These are phyloP conservation scores for Chaetomium cochliodes DNA, from an alignment of 495 filamentous ascomycete genomes.

Conservation along the genomic window DNA sequence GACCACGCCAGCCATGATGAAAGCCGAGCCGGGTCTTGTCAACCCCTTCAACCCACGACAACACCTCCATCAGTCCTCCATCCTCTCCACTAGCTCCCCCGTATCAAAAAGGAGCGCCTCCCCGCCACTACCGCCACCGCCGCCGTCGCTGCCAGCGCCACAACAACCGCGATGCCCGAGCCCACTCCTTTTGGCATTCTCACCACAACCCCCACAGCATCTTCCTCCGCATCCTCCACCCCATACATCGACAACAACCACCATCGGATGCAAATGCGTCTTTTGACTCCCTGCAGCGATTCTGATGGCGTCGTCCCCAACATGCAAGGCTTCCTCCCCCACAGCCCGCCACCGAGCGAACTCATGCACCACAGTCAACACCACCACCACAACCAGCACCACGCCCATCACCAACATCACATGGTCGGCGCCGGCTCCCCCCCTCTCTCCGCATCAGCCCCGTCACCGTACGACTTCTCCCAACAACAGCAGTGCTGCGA, in stretches of 20 bases:
- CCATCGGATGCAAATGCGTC: conserved; percentile 30
- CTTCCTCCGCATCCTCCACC: conserved; percentile 25
- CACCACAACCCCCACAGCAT: conserved; percentile 15
- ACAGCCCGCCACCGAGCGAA: conserved; percentile 33
- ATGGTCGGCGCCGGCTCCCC: conserved; percentile 25
- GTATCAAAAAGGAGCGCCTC: conserved; percentile 40
- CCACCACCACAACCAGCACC: conserved; percentile 5
- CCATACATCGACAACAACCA: conserved; percentile 25
- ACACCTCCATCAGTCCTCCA: background rate
- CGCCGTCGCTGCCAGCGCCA: background rate
- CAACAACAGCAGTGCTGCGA: background rate
- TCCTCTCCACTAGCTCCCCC: conserved; percentile 26
- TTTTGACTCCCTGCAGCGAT: conserved; percentile 50
- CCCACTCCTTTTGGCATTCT: conserved; percentile 6
- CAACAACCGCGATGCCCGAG: conserved; percentile 2
- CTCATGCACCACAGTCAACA: conserved; percentile 29
- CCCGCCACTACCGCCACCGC: background rate
- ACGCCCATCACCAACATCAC: conserved; percentile 29
- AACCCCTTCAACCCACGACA: conserved; percentile 5
- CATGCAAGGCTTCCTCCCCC: conserved; percentile 27
- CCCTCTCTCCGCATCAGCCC: conserved; percentile 3
- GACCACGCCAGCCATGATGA: conserved; percentile 10
- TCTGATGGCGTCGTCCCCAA: conserved; percentile 33
- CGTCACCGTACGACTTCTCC: conserved; percentile 14
- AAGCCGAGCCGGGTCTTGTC: conserved; percentile 11